These are phyloP conservation scores for Diaporthe sp. DNA, from an alignment of 2,329 filamentous ascomycete genomes.

Conservation along the genomic window DNA sequence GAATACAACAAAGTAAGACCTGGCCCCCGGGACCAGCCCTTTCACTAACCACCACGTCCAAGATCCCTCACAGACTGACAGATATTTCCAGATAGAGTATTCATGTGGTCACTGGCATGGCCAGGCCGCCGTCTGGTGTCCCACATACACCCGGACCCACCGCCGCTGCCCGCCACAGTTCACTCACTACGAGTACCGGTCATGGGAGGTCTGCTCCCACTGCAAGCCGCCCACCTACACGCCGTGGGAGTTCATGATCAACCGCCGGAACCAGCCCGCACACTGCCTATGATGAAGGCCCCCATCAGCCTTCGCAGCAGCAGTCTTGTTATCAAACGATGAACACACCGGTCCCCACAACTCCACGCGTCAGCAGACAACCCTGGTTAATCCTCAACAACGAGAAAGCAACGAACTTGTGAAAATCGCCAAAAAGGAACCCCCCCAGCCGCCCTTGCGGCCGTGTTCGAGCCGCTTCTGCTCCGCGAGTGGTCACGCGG, in stretches of 20 bases:
- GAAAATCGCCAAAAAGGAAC: too few species aligned
- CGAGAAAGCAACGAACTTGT: not conserved
- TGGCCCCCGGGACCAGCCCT: not conserved
- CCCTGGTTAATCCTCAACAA: not conserved
- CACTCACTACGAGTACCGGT: conserved; percentile 63
- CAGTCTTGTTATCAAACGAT: not conserved
- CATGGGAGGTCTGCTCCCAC: conserved; percentile 59
- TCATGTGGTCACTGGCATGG: conserved; percentile 67
- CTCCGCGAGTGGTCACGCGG: conserved; percentile 11
- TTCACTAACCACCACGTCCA: not conserved
- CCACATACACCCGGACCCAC: conserved; percentile 61
- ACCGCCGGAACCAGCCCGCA: conserved; percentile 49
- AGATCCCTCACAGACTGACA: not conserved
- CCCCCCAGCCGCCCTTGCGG: not conserved
- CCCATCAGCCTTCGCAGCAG: conserved; percentile 10
- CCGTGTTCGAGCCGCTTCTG: not conserved
- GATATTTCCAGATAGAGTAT: conserved; percentile 59
- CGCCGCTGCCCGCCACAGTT: conserved; percentile 59
- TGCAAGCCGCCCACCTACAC: conserved; percentile 54
- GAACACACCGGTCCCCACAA: not conserved
- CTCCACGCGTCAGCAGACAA: not conserved
- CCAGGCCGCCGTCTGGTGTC: conserved; percentile 60
- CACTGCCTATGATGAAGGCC: conserved; percentile 41
- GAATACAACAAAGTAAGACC: conserved; percentile 42
- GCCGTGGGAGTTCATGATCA: conserved; percentile 55